Conservation (phyloP, 176 grass and related monocot genomes). For the Eragrostis curvula region DNA sequence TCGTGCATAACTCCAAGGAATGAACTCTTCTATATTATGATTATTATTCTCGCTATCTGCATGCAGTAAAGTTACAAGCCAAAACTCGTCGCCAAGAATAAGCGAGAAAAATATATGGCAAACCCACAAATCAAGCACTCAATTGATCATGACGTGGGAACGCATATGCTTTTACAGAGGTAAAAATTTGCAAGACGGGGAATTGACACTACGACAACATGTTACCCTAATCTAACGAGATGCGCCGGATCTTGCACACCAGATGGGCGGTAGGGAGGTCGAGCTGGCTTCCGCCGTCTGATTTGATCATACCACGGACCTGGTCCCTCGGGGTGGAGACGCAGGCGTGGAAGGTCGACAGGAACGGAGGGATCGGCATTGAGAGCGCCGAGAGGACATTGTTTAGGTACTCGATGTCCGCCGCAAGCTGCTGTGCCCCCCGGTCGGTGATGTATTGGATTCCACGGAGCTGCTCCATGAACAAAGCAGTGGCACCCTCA, state of each 20-base stretch:
- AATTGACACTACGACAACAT: background rate
- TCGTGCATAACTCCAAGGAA: background rate
- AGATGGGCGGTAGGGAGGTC: constrained; percentile 86
- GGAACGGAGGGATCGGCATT: constrained; percentile 87
- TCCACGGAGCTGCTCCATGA: constrained; percentile 94
- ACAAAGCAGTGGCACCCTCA: constrained; percentile 78
- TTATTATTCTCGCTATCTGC: background rate
- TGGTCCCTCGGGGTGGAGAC: constrained; percentile 81
- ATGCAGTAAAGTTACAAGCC: constrained; percentile 19
- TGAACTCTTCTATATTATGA: constrained; percentile 27
- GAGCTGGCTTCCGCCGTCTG: constrained; percentile 63
- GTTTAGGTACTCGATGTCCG: constrained; percentile 92
- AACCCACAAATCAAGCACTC: background rate
- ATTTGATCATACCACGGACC: constrained; percentile 64
- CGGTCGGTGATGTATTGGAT: constrained; percentile 88
- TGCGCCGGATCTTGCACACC: constrained; percentile 89
- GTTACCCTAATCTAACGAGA: constrained; percentile 64
- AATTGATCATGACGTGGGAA: background rate
- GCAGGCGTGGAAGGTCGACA: constrained; percentile 73
- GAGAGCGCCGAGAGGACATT: constrained; percentile 91
- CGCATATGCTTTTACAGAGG: background rate
- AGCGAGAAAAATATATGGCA: too few relatives aligned
- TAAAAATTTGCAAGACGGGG: background rate
- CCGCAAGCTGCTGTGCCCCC: constrained; percentile 80
- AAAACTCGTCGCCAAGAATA: constrained; percentile 20